These are phyloP conservation scores for Nakazawaea siamensis DNA, from an alignment of 805 yeast genomes.

Conservation along the genomic window DNA sequence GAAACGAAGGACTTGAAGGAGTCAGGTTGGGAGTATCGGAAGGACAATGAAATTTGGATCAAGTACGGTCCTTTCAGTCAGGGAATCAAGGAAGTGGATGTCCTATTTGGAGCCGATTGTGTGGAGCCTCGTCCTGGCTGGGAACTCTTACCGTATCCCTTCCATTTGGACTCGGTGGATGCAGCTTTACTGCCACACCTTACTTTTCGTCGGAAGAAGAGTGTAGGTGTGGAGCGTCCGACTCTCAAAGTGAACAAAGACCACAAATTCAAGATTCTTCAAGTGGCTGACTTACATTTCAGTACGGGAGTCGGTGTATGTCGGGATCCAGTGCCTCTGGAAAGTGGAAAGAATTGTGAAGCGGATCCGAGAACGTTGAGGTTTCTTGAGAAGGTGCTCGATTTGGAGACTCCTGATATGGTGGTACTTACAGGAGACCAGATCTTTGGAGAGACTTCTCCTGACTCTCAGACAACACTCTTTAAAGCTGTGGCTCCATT, in stretches of 20 bases:
- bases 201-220: slow-evolving; percentile 8
- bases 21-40: slow-evolving; percentile 40
- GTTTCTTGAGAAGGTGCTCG: slow-evolving; percentile 58
- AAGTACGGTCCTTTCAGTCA: slow-evolving; percentile 33
- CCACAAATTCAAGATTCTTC: slow-evolving; percentile 68
- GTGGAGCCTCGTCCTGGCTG: slow-evolving; percentile 75
- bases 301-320: slow-evolving; percentile 81
- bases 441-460: slow-evolving; percentile 69
- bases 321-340: slow-evolving; percentile 49
- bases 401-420: slow-evolving; percentile 72
- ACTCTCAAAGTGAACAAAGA: slow-evolving; percentile 27
- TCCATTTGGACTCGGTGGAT: slow-evolving; percentile 14
- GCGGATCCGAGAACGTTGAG: slow-evolving; percentile 70
- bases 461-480: slow-evolving; percentile 78
- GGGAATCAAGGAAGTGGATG: slow-evolving; percentile 48
- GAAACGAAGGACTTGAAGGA: slow-evolving; percentile 22
- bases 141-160: slow-evolving; percentile 27
- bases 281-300: slow-evolving; percentile 87
- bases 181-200: slow-evolving; percentile 6
- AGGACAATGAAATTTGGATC: slow-evolving; percentile 51
- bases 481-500: slow-evolving; percentile 70
- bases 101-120: slow-evolving; percentile 65
- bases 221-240: slow-evolving; percentile 14
- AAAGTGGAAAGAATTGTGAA: slow-evolving; percentile 41
- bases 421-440: slow-evolving; percentile 91